Base-by-base conservation (phyloP, 306 rosid species). In the Morella rubra region DNA sequence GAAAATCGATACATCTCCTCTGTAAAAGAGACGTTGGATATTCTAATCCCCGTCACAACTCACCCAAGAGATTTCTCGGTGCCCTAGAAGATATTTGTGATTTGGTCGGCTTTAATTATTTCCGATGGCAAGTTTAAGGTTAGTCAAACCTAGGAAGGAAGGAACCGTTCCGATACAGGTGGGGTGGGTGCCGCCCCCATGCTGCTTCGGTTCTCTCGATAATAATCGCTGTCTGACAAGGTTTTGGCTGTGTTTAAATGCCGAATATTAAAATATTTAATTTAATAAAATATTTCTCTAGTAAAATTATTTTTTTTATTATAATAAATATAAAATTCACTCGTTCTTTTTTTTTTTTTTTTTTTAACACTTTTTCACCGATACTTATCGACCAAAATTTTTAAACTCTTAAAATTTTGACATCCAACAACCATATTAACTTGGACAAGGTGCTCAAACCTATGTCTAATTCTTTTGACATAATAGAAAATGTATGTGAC, bases 81-180 rank as follows among this genome's bases (percentile, higher is more conserved):
- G 51, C 47, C 59, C 76, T 62, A 72, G 50, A 73, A 82, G 73
- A 76, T 80, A 65, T 44, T 58, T 37, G 71, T 40, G 86, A 83
- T 86, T 80, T 85, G 89, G 86, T 77, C 86, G 86, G 85, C 77
- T 40, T 73, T 74, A 65, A 55, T 61, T 69, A 73, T 13, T 22
- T 18, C 1, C 52, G 7, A 7, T n/a, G 70, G 37, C 47, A 62
- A 59, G 66, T 76, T 71, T 32, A 8, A 65, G 77, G 61, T 74
- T 62, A 40, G 71, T 74, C 76, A 58, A 58, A 55, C 76, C 72
- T 55, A 56, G 81, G 50, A 65, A 18, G 42, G 9, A 18, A 16
- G 74, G 24, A 45, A 68, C 73, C 51, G 76, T 32, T 69, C 76
- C 37, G 37, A 32, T 32, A 32, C 37, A 5, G 53, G 53, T 49